A percentile compares a stretch with the other conserved stretches of the same genome.
These are phyloP conservation scores for Straminergon stramineum DNA, from an alignment of 225 moss, liverwort and hornwort species.

Conservation along the genomic window DNA sequence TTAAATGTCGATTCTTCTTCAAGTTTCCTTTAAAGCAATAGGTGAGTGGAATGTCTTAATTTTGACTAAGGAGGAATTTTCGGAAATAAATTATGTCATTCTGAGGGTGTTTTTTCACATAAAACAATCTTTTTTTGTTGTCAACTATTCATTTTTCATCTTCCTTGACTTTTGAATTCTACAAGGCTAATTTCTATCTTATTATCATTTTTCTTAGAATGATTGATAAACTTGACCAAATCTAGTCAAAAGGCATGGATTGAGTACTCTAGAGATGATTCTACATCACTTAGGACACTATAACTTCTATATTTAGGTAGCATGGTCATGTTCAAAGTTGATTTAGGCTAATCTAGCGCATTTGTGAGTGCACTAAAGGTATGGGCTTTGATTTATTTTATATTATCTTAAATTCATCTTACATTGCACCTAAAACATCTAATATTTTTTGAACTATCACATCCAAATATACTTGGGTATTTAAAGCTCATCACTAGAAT, in stretches of 20 bases:
- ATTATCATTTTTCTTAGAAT: background rate
- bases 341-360: no score
- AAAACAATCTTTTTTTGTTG: no score
- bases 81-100: rapidly evolving
- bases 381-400: no score
- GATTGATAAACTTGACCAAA: background rate
- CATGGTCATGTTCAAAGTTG: no score
- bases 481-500: no score
- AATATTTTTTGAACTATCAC: background rate
- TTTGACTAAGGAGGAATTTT: background rate
- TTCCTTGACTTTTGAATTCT: no score
- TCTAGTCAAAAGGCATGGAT: background rate
- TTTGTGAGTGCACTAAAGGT: no score
- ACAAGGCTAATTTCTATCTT: background rate
- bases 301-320: no score
- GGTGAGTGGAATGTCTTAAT: background rate
- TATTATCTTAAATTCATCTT: no score
- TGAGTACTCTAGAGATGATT: no score
- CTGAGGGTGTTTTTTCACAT: background rate
- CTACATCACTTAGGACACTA: no score
- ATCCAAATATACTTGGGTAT: background rate
- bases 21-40: background rate
- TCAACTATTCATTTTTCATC: background rate
- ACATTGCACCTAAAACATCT: no score
- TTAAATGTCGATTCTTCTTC: background rate